Conservation (phyloP, 2,329 filamentous ascomycete species). For the Hypoxylon sp. region DNA sequence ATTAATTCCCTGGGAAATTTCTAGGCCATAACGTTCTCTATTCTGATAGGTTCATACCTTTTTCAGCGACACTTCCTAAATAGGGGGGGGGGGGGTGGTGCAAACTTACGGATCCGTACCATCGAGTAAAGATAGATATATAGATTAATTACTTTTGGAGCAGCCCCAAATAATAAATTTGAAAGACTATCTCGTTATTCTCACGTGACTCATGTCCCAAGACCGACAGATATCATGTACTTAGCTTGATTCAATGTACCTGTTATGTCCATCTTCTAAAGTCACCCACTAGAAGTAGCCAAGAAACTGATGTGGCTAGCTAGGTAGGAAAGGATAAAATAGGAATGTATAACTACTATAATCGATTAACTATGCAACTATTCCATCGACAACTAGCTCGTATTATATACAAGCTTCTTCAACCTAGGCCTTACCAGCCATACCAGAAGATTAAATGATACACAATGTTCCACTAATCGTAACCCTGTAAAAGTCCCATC, state of each 20-base stretch:
- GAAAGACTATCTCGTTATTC: background rate
- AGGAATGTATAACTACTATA: background rate
- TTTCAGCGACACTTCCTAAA: background rate
- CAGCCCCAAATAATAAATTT: background rate
- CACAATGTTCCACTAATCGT: slow-evolving; percentile 1
- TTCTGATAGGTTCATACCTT: background rate
- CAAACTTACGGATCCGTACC: background rate
- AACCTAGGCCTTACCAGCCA: background rate
- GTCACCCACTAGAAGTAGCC: background rate
- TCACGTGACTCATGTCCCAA: background rate
- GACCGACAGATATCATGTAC: background rate
- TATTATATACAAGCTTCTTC: slow-evolving; percentile 16
- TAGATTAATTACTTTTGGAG: too few species aligned
- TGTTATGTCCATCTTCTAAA: background rate
- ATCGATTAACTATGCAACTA: background rate
- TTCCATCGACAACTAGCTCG: background rate
- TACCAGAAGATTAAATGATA: slow-evolving; percentile 7
- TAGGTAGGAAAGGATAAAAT: background rate
- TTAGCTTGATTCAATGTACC: background rate
- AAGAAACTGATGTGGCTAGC: background rate
- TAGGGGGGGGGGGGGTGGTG: background rate
- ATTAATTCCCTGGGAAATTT: background rate
- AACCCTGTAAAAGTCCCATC: background rate
- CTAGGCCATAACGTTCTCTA: background rate
- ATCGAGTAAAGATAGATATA: background rate